Conservation (phyloP, 2,329 filamentous ascomycete genomes). For the Aspergillus jensenii region DNA sequence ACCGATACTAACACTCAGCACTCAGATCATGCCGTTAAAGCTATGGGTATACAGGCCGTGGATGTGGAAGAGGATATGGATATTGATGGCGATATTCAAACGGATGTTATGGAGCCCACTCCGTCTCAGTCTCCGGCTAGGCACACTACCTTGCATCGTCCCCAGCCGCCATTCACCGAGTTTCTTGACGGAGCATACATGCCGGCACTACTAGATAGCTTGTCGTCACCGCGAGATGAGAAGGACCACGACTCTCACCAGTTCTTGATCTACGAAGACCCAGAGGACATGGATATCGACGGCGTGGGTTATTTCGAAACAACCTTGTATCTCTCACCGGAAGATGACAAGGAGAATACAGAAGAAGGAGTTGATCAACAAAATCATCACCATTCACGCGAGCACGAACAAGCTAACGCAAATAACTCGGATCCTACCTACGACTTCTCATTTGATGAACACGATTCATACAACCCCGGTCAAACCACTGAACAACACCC, state of each 20-base stretch:
- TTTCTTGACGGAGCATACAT: slow-evolving; percentile 1
- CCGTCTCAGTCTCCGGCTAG: background rate
- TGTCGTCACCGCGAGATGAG: background rate
- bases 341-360: slow-evolving; percentile 22
- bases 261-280: slow-evolving; percentile 24
- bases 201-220: background rate
- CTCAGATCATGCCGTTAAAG: background rate
- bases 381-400: background rate
- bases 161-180: background rate
- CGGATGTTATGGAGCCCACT: background rate
- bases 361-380: background rate
- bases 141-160: background rate
- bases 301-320: background rate
- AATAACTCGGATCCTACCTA: background rate
- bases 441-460: background rate
- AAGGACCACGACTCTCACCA: background rate
- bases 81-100: background rate
- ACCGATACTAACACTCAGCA: background rate
- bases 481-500: background rate
- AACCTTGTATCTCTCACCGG: slow-evolving; percentile 2
- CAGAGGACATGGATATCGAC: slow-evolving; percentile 9
- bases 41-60: background rate
- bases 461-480: background rate
- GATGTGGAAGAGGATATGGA: background rate
- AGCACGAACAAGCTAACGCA: background rate